phyloP scores from a whole-genome alignment of 768 basidiomycete species.

The Agaricus subrufescens region DNA sequence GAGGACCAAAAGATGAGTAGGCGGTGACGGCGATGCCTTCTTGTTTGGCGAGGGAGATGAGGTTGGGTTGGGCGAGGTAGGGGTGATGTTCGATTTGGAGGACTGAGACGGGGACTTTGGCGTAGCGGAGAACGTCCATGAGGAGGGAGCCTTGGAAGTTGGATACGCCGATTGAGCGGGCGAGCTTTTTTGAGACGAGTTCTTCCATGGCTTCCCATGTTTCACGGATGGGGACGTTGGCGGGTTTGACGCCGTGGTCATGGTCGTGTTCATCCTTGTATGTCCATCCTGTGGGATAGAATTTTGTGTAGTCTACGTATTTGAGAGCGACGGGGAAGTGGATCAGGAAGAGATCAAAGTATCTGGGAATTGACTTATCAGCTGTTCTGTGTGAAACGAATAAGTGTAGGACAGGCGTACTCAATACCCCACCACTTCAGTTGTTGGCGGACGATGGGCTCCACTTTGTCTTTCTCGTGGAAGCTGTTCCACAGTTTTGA shows the following conservation, averaged over 20 bases:
- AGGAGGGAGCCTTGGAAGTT: constrained; percentile 73
- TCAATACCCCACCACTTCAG: constrained; percentile 80
- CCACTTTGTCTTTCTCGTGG: constrained; percentile 73
- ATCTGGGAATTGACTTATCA: constrained; percentile 22
- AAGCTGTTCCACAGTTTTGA: constrained; percentile 93
- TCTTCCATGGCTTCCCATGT: constrained; percentile 85
- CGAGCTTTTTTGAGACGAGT: constrained; percentile 64
- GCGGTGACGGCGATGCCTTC: constrained; percentile 62
- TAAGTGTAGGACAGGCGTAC: constrained; percentile 14
- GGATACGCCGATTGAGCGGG: constrained; percentile 75
- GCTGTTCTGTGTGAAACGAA: background rate
- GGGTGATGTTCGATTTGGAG: constrained; percentile 75
- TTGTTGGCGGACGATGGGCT: constrained; percentile 39
- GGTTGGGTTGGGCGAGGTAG: constrained; percentile 56
- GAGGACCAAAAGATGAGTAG: constrained; percentile 43
- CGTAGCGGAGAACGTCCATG: constrained; percentile 75
- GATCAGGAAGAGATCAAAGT: constrained; percentile 76
- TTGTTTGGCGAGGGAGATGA: constrained; percentile 49
- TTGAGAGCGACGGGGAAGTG: constrained; percentile 84
- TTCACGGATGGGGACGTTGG: constrained; percentile 69
- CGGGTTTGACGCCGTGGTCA: constrained; percentile 47
- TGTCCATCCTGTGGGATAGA: constrained; percentile 85
- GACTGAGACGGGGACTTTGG: constrained; percentile 62
- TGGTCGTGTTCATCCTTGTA: constrained; percentile 38
- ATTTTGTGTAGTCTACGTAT: constrained; percentile 72